Base-by-base conservation (phyloP, 805 yeast genomes). In the Ogataea sp. region DNA sequence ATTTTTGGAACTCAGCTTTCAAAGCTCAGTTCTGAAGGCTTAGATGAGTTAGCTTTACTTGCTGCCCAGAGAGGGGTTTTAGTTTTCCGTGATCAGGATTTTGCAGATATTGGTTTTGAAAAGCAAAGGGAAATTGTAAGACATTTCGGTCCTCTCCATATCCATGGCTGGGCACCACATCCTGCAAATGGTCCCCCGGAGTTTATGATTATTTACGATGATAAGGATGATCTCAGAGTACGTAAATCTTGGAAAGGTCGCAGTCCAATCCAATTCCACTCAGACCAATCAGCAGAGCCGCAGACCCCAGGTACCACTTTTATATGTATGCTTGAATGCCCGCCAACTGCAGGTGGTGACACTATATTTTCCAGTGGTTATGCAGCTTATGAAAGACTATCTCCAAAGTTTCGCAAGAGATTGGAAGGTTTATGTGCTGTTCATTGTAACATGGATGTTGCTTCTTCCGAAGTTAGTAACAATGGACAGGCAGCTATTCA, bases 231-330 rank as follows among this genome's bases (percentile, higher is more conserved):
- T 27, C 20, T 39, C 36, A 45, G 50, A 37, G 50, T 43, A 24
- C 42, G 47, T 35, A 43, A 42, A 39, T 44, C 46, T 24, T 49
- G 45, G 46, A 47, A 43, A 30, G 49, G 46, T 56, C 60, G 47
- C 56, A 64, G 38, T 56, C 61, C 47, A 57, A 64, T 41, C 56
- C 68, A 23, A 51, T 71, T 71, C 67, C 75, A 70, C 51, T 62
- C 73, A 5, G 75, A 70, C 49, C 70, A 78, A 32, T 73, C 84
- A 30, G 80, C 78, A 53, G 88, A 81, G 58, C 65, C 68, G 42
- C 84, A 78, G 55, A 83, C 87, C 5, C 82, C 75, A 8, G 71
- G 73, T 2, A 55, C 62, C n/a, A 71, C 78, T 1, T 64, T 71
- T 32, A 64, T 75, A 48, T 59, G 72, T 25, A 68, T 72, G 15